These are phyloP conservation scores for Coniferiporia weirii DNA, from an alignment of 1,284 basidiomycete genomes.

Conservation along the genomic window DNA sequence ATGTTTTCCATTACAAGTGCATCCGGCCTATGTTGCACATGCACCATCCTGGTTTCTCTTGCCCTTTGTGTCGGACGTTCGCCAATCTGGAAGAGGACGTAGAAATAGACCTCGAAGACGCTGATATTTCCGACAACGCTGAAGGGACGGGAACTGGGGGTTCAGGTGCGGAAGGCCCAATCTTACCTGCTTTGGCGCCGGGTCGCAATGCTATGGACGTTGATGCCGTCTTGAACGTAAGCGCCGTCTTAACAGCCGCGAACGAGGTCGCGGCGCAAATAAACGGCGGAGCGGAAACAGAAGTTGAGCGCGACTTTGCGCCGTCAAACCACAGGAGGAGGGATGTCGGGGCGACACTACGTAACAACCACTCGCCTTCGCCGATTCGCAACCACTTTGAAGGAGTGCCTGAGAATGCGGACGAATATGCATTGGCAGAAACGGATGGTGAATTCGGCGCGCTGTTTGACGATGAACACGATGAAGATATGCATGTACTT, in stretches of 20 bases:
- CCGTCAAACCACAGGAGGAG: neutral
- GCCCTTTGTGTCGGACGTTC: slow-evolving; percentile 90
- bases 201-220: slow-evolving; percentile 5
- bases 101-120: slow-evolving; percentile 41
- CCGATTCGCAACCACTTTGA: slow-evolving; percentile 22
- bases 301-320: slow-evolving; percentile 45
- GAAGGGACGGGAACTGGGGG: slow-evolving; percentile 23
- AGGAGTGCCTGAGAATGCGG: slow-evolving; percentile 12
- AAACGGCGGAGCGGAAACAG: slow-evolving; percentile 46
- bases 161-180: slow-evolving; percentile 24
- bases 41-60: slow-evolving; percentile 92
- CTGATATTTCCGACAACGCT: slow-evolving; percentile 17
- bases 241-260: slow-evolving; percentile 10
- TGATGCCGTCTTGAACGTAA: slow-evolving; percentile 5
- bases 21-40: slow-evolving; percentile 84
- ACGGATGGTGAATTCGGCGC: slow-evolving; percentile 2
- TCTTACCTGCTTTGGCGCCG: neutral
- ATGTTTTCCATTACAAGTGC: slow-evolving; percentile 98
- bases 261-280: slow-evolving; percentile 23
- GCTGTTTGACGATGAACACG: neutral
- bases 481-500: slow-evolving; percentile 1
- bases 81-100: slow-evolving; percentile 96
- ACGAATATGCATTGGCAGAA: slow-evolving; percentile 8
- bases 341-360: slow-evolving; percentile 21
- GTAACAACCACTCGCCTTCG: slow-evolving; percentile 7